Base-by-base conservation (phyloP, 768 basidiomycete genomes). In the Termitomyces bulborhizus region DNA sequence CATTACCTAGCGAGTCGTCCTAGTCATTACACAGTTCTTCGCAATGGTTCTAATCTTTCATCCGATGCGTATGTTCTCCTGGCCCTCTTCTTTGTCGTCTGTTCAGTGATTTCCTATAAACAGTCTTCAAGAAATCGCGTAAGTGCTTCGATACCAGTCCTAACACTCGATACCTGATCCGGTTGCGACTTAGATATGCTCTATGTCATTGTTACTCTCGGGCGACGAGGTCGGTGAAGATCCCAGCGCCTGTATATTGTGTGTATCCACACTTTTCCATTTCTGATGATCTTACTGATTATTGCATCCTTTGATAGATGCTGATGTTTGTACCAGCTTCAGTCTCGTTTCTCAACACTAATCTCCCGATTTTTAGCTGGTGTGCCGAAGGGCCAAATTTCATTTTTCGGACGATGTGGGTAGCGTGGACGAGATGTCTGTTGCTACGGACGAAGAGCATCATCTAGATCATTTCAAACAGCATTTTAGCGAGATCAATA, bases 241-340 rank as follows among this genome's bases (percentile, higher is more conserved):
- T 88, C 21, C 85, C 85, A 0, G 86, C 85, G 0, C 86, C 85
- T 0, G 84, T 87, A 0, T 87, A 87, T 56, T 86, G 85, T 87
- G 58, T 64, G 83, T 60, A 43, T 31, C 29, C 16, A 4, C 1
- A 4, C 1, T 39, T 27, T 34, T 24, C 21, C 24, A 16, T n/a
- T 3, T 13, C n/a, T 49, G 16, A 39, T 13, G 6, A 52, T 11
- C 29, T 7, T 11, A 21, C 46, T 56, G 5, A 32, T 42, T 24
- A 18, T 18, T 11, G 13, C 11, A 4, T 37, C n/a, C 8, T 5
- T n/a, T 8, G 7, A 11, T 51, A 83, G 82, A 83, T 66, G 82
- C 82, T 18, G 81, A 84, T 65, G 82, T 82, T 62, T 15, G 78
- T 66, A 36, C 6, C 27, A 27, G 15, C 9, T 13, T 18, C n/a